A percentile compares a stretch with the other conserved stretches of the same genome.
Conservation (phyloP, 164 flowering plant species). For the Magnolia changhungtana region DNA sequence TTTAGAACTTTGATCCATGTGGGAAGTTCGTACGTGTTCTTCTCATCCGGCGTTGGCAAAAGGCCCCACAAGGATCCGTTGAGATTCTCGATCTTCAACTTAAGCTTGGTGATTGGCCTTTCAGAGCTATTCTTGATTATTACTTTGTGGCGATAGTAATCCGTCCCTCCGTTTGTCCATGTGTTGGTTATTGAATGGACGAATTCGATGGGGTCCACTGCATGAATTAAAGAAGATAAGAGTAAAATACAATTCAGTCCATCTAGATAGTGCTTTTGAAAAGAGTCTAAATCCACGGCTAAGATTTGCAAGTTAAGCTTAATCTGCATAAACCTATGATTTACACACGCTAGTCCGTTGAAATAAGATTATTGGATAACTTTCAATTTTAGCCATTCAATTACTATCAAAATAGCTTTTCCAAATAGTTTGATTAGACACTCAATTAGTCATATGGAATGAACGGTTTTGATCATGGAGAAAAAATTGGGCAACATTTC, state of each 20-base stretch:
- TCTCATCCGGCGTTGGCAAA: slow-evolving; percentile 26
- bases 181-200: slow-evolving; percentile 57
- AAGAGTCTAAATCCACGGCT: too few relatives aligned
- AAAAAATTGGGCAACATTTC: too few relatives aligned
- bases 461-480: too few relatives aligned
- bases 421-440: too few relatives aligned
- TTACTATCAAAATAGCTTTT: background rate
- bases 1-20: slow-evolving; percentile 42
- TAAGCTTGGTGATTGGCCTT: slow-evolving; percentile 54
- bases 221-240: background rate
- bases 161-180: slow-evolving; percentile 41
- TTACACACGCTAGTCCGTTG: background rate
- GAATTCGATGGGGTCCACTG: slow-evolving; percentile 58
- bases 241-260: background rate
- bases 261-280: too few relatives aligned
- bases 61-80: slow-evolving; percentile 78
- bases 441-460: too few relatives aligned
- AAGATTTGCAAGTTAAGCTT: too few relatives aligned
- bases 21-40: slow-evolving; percentile 57
- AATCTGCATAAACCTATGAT: too few relatives aligned
- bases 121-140: slow-evolving; percentile 58
- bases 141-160: slow-evolving; percentile 66
- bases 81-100: slow-evolving; percentile 47
- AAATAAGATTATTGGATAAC: background rate
- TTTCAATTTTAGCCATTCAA: background rate